A percentile compares a stretch with the other conserved stretches of the same genome.
phyloP scores from a whole-genome alignment of 1,284 basidiomycete species.

The Hortiboletus rubellus region DNA sequence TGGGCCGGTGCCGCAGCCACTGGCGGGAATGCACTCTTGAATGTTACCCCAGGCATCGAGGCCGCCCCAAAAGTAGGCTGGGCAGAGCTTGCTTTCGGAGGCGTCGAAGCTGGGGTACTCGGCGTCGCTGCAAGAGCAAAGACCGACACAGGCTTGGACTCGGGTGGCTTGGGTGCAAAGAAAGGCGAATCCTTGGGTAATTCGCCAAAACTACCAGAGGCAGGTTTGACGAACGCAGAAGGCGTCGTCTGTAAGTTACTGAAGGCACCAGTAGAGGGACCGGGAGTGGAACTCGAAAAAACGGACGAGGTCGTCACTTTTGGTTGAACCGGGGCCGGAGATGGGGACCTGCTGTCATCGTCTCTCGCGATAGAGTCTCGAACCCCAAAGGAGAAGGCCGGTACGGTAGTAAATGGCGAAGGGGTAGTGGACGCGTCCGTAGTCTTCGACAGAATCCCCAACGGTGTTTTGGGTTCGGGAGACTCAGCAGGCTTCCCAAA shows the following conservation, averaged over 20 bases:
- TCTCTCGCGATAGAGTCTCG: constrained; percentile 18
- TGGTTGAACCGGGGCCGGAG: constrained; percentile 15
- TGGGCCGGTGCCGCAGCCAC: constrained; percentile 3
- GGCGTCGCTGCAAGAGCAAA: constrained; percentile 35
- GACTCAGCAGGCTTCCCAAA: constrained; percentile 7
- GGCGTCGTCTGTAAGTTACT: constrained; percentile 38
- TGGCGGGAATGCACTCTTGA: constrained; percentile 18
- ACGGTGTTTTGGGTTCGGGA: constrained; percentile 6
- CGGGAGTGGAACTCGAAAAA: constrained; percentile 24
- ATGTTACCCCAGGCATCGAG: constrained; percentile 22
- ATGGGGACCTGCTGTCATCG: constrained; percentile 33
- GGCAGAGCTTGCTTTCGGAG: constrained; percentile 34
- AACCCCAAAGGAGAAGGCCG: background rate
- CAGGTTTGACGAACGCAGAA: constrained; percentile 39
- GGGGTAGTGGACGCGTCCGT: background rate
- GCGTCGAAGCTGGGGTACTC: constrained; percentile 35
- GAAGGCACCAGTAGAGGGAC: constrained; percentile 37
- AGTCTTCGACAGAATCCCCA: constrained; percentile 1
- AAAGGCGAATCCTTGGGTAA: constrained; percentile 52
- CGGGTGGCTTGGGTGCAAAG: constrained; percentile 43
- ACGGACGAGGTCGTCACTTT: constrained; percentile 10
- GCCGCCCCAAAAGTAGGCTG: constrained; percentile 35
- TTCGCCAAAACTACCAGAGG: constrained; percentile 40
- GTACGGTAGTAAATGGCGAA: background rate
- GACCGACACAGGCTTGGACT: constrained; percentile 36